Percentiles rank a stretch among this genome's conserved stretches.
Conservation (phyloP, 2,329 filamentous ascomycete species). For the Aspergillus jensenii region DNA sequence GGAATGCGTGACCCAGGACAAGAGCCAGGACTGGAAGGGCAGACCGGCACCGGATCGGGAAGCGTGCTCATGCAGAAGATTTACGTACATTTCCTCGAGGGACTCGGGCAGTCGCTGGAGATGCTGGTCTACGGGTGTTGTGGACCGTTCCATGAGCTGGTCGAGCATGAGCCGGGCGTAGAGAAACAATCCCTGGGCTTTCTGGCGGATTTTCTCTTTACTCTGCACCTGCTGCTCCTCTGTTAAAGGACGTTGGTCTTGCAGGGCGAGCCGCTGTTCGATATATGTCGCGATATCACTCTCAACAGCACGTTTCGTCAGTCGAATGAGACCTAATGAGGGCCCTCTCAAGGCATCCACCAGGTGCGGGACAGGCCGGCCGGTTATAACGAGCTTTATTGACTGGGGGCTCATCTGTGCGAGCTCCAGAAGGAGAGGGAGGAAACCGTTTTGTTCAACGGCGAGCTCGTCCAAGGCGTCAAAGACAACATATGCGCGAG, state of each 20-base stretch:
- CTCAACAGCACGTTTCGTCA: conserved; percentile 40
- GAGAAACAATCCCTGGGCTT: conserved; percentile 47
- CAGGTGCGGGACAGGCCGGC: conserved; percentile 37
- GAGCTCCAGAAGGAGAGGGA: conserved; percentile 34
- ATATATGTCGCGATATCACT: conserved; percentile 44
- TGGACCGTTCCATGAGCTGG: conserved; percentile 24
- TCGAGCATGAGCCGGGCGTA: conserved; percentile 47
- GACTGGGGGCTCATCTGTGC: conserved; percentile 29
- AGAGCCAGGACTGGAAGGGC: conserved; percentile 38
- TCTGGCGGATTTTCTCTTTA: conserved; percentile 14
- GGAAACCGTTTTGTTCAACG: conserved; percentile 34
- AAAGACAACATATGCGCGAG: conserved; percentile 38
- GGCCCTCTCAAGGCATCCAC: conserved; percentile 31
- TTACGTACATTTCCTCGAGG: conserved; percentile 43
- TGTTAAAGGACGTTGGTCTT: background rate
- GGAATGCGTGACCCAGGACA: conserved; percentile 46
- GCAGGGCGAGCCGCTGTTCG: conserved; percentile 18
- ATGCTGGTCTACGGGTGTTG: conserved; percentile 21
- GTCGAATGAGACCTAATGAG: conserved; percentile 33
- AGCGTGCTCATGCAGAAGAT: conserved; percentile 39
- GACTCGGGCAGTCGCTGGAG: conserved; percentile 35
- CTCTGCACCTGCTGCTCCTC: conserved; percentile 25
- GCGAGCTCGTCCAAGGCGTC: conserved; percentile 54
- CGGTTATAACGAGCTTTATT: conserved; percentile 48
- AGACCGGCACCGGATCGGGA: conserved; percentile 28